Evolutionary conservation across 345 rosid genomes (phyloP).

Genomic region (Anacardium occidentale): DNA sequence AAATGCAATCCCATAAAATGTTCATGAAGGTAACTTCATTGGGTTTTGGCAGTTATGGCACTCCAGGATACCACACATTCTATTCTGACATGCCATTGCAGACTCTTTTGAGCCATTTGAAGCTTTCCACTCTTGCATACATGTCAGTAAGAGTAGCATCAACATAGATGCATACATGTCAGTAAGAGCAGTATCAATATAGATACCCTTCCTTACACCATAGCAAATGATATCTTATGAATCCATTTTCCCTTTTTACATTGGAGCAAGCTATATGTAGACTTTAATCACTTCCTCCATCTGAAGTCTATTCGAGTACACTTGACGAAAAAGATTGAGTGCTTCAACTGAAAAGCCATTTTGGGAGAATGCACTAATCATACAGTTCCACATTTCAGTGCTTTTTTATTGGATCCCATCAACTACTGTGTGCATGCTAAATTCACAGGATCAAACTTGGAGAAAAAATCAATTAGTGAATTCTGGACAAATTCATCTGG

Average conservation of each 20-base stretch:
- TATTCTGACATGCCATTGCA: conserved; percentile 45
- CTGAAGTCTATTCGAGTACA: conserved; percentile 46
- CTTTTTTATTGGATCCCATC: conserved; percentile 35
- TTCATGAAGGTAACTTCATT: conserved; percentile 84
- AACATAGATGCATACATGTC: conserved; percentile 79
- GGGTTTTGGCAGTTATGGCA: conserved; percentile 61
- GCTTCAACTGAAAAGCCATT: conserved; percentile 61
- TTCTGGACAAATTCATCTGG: conserved; percentile 55
- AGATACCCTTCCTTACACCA: conserved; percentile 46
- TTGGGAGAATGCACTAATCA: conserved; percentile 59
- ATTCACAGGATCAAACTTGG: conserved; percentile 50
- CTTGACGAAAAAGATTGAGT: conserved; percentile 52
- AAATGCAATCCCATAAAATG: conserved; percentile 76
- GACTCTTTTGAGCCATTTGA: conserved; percentile 41
- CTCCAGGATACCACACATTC: conserved; percentile 81
- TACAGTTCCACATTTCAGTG: conserved; percentile 59
- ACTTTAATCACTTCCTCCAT: conserved; percentile 54
- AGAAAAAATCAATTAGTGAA: conserved; percentile 60
- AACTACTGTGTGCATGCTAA: conserved; percentile 44
- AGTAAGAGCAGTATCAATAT: conserved; percentile 54
- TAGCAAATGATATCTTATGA: conserved; percentile 56
- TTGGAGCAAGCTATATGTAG: conserved; percentile 67
- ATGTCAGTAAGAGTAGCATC: too few relatives aligned
- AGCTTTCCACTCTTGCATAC: conserved; percentile 86
- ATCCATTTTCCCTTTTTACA: conserved; percentile 68